Percentiles rank a stretch among this genome's conserved stretches.
Conservation (phyloP, 2,329 filamentous ascomycete genomes). For the Sporothrix brunneoviolacea region DNA sequence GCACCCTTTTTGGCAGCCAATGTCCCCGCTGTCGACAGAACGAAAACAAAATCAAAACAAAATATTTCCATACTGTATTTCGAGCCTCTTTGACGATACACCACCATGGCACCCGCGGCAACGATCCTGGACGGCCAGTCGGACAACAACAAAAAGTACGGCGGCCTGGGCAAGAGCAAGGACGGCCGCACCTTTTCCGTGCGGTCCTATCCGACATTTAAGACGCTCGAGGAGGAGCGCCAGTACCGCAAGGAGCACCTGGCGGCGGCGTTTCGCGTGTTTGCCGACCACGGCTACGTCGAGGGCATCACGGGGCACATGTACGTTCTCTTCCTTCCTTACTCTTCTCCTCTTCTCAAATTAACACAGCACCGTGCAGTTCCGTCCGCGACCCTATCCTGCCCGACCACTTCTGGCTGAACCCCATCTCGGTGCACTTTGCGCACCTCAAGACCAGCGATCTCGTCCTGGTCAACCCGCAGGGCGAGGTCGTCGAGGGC, state of each 20-base stretch:
- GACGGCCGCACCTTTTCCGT: slow-evolving; percentile 20
- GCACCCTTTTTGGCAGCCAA: too few species aligned
- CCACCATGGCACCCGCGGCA: not conserved
- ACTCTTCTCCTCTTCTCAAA: too few species aligned
- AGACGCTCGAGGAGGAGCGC: slow-evolving; percentile 43
- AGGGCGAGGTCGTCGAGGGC: slow-evolving; percentile 55
- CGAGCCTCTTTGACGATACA: too few species aligned
- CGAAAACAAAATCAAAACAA: not conserved
- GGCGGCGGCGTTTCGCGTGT: slow-evolving; percentile 53
- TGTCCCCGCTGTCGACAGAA: too few species aligned
- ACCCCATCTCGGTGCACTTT: slow-evolving; percentile 61
- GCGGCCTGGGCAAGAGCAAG: not conserved
- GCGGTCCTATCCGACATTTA: slow-evolving; percentile 46
- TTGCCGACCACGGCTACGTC: slow-evolving; percentile 51
- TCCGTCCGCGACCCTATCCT: slow-evolving; percentile 31
- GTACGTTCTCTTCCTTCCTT: too few species aligned
- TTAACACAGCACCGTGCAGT: too few species aligned
- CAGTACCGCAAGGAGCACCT: slow-evolving; percentile 51
- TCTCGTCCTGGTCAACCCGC: slow-evolving; percentile 58
- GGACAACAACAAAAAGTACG: slow-evolving; percentile 5
- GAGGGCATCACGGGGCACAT: slow-evolving; percentile 59
- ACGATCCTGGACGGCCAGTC: slow-evolving; percentile 4
- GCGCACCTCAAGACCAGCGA: slow-evolving; percentile 59
- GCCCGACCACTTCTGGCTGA: slow-evolving; percentile 23
- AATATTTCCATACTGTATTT: too few species aligned